Evolutionary conservation across 2,329 filamentous ascomycete species (phyloP).

Genomic region (Xylariaceae sp.): DNA sequence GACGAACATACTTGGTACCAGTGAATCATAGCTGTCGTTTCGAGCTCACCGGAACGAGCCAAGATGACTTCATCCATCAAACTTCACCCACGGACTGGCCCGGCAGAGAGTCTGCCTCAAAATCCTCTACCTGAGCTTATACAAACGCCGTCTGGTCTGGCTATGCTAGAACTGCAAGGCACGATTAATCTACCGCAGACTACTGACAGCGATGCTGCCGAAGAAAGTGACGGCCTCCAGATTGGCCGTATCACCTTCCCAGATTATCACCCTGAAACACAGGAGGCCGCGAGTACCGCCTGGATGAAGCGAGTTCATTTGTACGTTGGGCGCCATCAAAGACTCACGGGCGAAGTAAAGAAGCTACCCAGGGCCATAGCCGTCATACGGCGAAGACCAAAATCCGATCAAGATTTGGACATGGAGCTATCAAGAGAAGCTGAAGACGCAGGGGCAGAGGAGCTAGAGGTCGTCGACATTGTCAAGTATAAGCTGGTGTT

Average conservation of each 20-base stretch:
- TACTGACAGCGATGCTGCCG: conserved; percentile 29
- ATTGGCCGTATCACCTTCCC: conserved; percentile 78
- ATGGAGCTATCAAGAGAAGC: conserved; percentile 35
- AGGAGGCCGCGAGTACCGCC: conserved; percentile 50
- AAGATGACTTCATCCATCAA: conserved; percentile 34
- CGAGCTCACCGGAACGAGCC: background rate
- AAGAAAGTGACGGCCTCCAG: conserved; percentile 38
- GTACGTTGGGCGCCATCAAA: conserved; percentile 84
- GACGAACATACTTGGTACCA: no score
- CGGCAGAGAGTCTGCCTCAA: conserved; percentile 15
- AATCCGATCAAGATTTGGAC: conserved; percentile 40
- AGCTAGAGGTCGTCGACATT: conserved; percentile 82
- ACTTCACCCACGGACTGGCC: conserved; percentile 37
- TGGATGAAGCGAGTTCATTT: conserved; percentile 93
- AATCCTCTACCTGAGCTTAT: conserved; percentile 74
- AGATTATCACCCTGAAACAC: conserved; percentile 56
- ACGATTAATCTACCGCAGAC: conserved; percentile 69
- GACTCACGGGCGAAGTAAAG: conserved; percentile 85
- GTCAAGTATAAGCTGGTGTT: conserved; percentile 86
- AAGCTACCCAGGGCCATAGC: conserved; percentile 76
- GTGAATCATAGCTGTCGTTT: background rate
- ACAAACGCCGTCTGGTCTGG: conserved; percentile 83
- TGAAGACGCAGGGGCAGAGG: conserved; percentile 35
- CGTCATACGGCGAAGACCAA: conserved; percentile 60
- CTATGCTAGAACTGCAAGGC: conserved; percentile 88